A percentile compares a stretch with the other conserved stretches of the same genome.
Conservation (phyloP, 2,329 filamentous ascomycete species). For the Grosmannia serpens region DNA sequence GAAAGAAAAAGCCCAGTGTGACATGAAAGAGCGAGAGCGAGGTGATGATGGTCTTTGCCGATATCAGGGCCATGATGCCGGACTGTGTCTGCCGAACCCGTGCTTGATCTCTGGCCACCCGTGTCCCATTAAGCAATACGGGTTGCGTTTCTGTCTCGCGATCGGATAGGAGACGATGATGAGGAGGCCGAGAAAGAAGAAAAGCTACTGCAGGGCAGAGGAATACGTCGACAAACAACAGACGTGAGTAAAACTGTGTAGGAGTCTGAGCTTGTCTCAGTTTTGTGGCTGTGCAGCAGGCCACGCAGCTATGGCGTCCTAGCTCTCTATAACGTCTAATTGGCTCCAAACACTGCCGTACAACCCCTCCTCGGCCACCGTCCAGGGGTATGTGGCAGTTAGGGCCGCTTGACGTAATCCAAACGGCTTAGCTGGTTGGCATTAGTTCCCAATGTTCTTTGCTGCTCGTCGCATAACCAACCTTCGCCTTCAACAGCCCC, state of each 20-base stretch:
- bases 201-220: no score
- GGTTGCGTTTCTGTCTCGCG: neutral
- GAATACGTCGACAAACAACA: no score
- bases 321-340: no score
- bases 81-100: neutral
- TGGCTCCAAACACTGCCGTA: no score
- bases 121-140: neutral
- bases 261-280: no score
- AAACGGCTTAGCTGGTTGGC: neutral
- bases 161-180: neutral
- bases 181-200: no score
- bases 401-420: neutral
- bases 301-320: no score
- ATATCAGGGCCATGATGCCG: slow-evolving; percentile 67
- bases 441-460: neutral
- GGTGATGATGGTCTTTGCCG: slow-evolving; percentile 68
- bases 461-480: neutral
- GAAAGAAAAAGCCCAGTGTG: slow-evolving; percentile 72
- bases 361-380: no score
- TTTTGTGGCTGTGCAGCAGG: no score
- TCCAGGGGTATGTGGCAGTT: neutral
- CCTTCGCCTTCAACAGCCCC: neutral
- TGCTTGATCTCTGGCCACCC: neutral
- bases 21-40: slow-evolving; percentile 76
- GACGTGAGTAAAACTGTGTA: no score